phyloP scores from a whole-genome alignment of 768 basidiomycete species.

The Tylopilus plumbeoviolaceoides region DNA sequence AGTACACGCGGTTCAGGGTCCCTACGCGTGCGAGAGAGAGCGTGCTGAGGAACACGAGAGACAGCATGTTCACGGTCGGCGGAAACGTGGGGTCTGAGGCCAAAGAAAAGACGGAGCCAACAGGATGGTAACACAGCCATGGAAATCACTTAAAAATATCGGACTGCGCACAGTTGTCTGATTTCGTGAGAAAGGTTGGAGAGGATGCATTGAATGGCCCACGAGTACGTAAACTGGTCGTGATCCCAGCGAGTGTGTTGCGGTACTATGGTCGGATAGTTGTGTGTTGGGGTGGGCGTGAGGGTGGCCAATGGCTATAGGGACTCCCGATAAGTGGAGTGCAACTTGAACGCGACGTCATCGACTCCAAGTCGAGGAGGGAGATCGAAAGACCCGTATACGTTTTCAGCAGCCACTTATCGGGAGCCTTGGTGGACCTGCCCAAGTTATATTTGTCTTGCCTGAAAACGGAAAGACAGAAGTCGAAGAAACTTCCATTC shows the following conservation, averaged over 20 bases:
- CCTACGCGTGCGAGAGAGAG: slow-evolving; percentile 14
- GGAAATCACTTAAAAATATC: background rate
- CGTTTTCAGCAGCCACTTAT: no score
- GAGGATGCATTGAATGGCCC: background rate
- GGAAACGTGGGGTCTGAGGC: background rate
- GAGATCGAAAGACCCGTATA: no score
- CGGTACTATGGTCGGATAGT: background rate
- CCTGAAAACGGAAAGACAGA: slow-evolving; percentile 18
- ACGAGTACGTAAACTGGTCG: slow-evolving; percentile 11
- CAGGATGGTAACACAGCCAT: slow-evolving; percentile 2
- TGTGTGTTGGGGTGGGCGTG: background rate
- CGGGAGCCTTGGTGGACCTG: no score
- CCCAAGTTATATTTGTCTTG: no score
- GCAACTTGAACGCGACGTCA: background rate
- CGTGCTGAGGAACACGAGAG: background rate
- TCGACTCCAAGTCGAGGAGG: background rate
- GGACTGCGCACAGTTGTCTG: background rate
- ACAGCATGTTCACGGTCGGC: slow-evolving; percentile 9
- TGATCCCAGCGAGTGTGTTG: background rate
- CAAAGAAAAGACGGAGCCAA: slow-evolving; percentile 3
- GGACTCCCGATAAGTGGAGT: background rate
- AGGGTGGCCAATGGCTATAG: background rate
- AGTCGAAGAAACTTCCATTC: slow-evolving; percentile 14
- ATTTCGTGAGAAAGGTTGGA: slow-evolving; percentile 1
- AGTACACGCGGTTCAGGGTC: slow-evolving; percentile 14